A percentile compares a stretch with the other conserved stretches of the same genome.
These are phyloP conservation scores for Kitagawia praeruptora DNA, from an alignment of 129 eudicot genomes.

Conservation along the genomic window DNA sequence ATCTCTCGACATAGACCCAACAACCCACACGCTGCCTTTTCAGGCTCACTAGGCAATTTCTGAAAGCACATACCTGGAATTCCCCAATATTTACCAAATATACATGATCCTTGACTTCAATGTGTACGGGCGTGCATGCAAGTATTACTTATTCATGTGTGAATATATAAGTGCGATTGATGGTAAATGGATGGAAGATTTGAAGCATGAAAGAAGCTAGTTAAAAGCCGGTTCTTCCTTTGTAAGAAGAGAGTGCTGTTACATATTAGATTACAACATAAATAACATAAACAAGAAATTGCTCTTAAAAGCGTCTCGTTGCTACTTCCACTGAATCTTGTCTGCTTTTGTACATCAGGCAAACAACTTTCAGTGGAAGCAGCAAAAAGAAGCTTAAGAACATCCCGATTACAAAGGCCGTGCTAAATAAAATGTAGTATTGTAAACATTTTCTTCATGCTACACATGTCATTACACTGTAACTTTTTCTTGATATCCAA, in stretches of 20 bases:
- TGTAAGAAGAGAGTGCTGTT: not conserved
- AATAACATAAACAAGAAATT: constrained; percentile 4
- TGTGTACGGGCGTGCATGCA: not conserved
- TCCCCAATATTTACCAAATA: not conserved
- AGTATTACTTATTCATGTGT: not conserved
- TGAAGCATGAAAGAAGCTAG: not conserved
- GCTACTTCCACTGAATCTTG: constrained; percentile 92
- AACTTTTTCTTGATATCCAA: not conserved
- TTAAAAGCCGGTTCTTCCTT: not conserved
- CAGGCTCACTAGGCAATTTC: not conserved
- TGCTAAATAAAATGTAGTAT: not conserved
- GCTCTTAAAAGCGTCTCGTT: constrained; percentile 83
- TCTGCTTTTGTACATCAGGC: constrained; percentile 29
- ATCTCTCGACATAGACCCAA: too few species aligned
- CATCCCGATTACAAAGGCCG: not conserved
- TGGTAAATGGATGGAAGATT: not conserved
- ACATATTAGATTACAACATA: constrained; percentile 10
- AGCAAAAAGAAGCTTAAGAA: constrained; percentile 96
- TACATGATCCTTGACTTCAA: not conserved
- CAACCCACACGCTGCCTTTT: not conserved
- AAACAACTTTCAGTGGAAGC: constrained; percentile 91
- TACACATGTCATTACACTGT: not conserved
- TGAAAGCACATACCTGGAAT: not conserved
- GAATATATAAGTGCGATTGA: not conserved
- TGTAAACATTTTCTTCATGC: not conserved